Conservation (phyloP, 768 basidiomycete species). For the Pisolithus microcarpus region DNA sequence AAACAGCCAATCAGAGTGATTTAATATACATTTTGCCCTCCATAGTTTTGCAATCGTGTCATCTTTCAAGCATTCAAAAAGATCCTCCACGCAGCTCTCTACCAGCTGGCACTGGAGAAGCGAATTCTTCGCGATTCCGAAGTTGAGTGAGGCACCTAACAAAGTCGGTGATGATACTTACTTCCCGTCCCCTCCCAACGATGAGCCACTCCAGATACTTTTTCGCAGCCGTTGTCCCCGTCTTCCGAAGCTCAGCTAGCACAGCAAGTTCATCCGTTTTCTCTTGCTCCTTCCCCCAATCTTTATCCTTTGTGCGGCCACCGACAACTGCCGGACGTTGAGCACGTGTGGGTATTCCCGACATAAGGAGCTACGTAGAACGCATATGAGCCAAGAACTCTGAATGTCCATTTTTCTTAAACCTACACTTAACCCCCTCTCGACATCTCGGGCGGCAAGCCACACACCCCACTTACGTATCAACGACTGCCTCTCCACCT, state of each 20-base stretch:
- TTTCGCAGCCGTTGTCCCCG: slow-evolving; percentile 40
- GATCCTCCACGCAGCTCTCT: slow-evolving; percentile 43
- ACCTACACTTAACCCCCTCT: slow-evolving; percentile 63
- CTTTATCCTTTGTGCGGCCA: slow-evolving; percentile 18
- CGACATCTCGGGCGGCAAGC: slow-evolving; percentile 63
- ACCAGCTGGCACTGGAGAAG: slow-evolving; percentile 66
- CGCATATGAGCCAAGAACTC: neutral
- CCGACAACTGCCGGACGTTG: slow-evolving; percentile 15
- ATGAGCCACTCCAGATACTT: slow-evolving; percentile 80
- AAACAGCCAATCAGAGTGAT: neutral
- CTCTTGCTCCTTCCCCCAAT: slow-evolving; percentile 16
- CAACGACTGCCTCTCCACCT: slow-evolving; percentile 44
- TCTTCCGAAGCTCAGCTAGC: slow-evolving; percentile 21
- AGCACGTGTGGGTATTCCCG: slow-evolving; percentile 11
- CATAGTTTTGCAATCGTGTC: slow-evolving; percentile 55
- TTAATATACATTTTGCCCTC: slow-evolving; percentile 56
- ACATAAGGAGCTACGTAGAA: slow-evolving; percentile 17
- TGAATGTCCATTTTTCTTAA: neutral
- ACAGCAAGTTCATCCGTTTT: slow-evolving; percentile 19
- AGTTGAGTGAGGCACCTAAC: neutral
- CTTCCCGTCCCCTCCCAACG: slow-evolving; percentile 56
- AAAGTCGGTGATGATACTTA: slow-evolving; percentile 24
- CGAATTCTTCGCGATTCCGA: slow-evolving; percentile 36
- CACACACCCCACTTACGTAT: slow-evolving; percentile 76
- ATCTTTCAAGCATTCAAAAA: slow-evolving; percentile 41